Percentiles rank a stretch among this genome's conserved stretches.
Evolutionary conservation across 208 protist genomes (phyloP).

Genomic region (Trypanosoma boissoni): DNA sequence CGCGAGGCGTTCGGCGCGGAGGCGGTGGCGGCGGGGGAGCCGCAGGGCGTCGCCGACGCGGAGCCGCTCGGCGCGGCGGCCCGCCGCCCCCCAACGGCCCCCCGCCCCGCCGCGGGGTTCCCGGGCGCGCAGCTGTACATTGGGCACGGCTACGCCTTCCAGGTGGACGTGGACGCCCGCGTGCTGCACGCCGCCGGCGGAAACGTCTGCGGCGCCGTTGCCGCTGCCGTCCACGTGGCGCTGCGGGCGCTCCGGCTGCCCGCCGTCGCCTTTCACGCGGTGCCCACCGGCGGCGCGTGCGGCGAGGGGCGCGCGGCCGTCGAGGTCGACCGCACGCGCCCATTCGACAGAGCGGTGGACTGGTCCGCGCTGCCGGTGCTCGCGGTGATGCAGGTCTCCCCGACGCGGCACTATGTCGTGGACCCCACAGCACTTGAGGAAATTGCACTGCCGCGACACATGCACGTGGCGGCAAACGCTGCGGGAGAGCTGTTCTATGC

Average conservation of each 20-base stretch:
- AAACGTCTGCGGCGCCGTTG: conserved; percentile 46
- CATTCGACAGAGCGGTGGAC: conserved; percentile 45
- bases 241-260: conserved; percentile 57
- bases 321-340: conserved; percentile 66
- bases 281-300: conserved; percentile 44
- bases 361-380: conserved; percentile 66
- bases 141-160: conserved; percentile 71
- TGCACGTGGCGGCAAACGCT: conserved; percentile 55
- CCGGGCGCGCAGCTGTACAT: conserved; percentile 64
- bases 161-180: conserved; percentile 80
- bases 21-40: conserved; percentile 45
- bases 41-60: conserved; percentile 62
- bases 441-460: conserved; percentile 73
- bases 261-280: conserved; percentile 55
- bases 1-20: conserved; percentile 66
- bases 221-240: conserved; percentile 64
- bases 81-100: not conserved
- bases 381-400: conserved; percentile 49
- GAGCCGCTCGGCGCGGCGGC: conserved; percentile 30
- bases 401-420: conserved; percentile 77
- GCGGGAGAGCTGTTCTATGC: conserved; percentile 53
- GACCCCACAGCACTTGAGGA: conserved; percentile 74
- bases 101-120: conserved; percentile 25
- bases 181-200: conserved; percentile 63
- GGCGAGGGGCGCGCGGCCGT: no score